Base-by-base conservation (phyloP, 768 basidiomycete genomes). In the Mycena chlorophos region DNA sequence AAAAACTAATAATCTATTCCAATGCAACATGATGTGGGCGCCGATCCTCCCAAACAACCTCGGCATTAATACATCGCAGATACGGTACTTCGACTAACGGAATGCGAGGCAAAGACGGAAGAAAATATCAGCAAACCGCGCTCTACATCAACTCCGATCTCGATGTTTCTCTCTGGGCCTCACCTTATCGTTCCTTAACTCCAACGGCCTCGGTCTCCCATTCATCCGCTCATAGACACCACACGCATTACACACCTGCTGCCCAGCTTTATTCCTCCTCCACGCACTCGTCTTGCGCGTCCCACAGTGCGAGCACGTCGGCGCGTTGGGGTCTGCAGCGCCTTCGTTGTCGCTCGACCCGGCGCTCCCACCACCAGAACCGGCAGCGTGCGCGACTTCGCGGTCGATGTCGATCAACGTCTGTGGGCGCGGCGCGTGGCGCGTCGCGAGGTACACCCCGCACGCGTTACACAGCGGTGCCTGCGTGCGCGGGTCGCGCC, bases 201-300 rank as follows among this genome's bases (percentile, higher is more conserved):
- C 48, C 30, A 49, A 26, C 6, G 48, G 48, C 30, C 48, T 29
- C 30, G 27, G 27, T 25, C 27, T 5, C 30, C 48, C 48, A 29
- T 49, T 49, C 48, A 49, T 30, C 48, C 48, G 27, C 28, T 49
- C 48, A 49, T 49, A 49, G 17, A 49, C 48, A 5, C 48, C 48
- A 49, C 48, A 49, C 27, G 48, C 48, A 49, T 49, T 49, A 26
- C 48, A 49, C 16, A 49, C 30, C 48, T 49, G 48, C 14, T 10
- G n/a, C 10, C 48, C 29, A 14, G 27, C 28, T 19, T 29, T 29
- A 34, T 49, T 34, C 28, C 48, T 5, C 48, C 48, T 5, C 48
- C 48, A 49, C 28, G 22, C 48, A 49, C 48, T 49, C 48, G 48
- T 49, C 30, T 30, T 34, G 28, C 48, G 27, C 12, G 48, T 34